Evolutionary conservation across 805 yeast species (phyloP).

Genomic region (Yarrowia phangngaensis): DNA sequence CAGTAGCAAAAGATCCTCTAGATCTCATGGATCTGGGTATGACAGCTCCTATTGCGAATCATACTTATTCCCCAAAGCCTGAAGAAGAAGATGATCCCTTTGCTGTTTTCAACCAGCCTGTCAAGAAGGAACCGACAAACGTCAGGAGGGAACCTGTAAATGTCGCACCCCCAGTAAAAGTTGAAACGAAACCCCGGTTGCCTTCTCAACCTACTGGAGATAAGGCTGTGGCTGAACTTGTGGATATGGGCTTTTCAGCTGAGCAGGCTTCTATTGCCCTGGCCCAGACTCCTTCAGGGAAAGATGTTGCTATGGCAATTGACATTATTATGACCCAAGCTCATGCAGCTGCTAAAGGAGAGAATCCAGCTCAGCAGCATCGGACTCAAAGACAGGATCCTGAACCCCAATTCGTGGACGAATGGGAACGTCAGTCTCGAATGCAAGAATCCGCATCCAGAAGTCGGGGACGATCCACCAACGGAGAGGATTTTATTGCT

Average conservation of each 20-base stretch:
- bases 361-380: neutral
- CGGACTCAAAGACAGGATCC: too few species aligned
- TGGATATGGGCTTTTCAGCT: conserved; percentile 75
- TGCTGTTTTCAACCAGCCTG: conserved; percentile 28
- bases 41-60: neutral
- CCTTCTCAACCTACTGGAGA: conserved; percentile 30
- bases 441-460: conserved; percentile 1
- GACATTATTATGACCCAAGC: conserved; percentile 61
- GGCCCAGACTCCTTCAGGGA: conserved; percentile 48
- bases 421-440: conserved; percentile 17
- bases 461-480: neutral
- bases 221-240: conserved; percentile 56
- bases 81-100: conserved; percentile 27
- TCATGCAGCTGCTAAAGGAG: conserved; percentile 42
- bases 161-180: conserved; percentile 4
- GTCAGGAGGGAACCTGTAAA: neutral
- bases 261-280: conserved; percentile 61
- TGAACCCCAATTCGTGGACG: too few species aligned
- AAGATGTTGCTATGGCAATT: conserved; percentile 62
- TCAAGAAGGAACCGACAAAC: conserved; percentile 1
- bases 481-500: conserved; percentile 6
- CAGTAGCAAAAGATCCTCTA: conserved; percentile 1
- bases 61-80: neutral
- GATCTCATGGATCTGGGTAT: conserved; percentile 26
- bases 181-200: neutral